Base-by-base conservation (phyloP, 768 basidiomycete genomes). In the Suillus discolor region DNA sequence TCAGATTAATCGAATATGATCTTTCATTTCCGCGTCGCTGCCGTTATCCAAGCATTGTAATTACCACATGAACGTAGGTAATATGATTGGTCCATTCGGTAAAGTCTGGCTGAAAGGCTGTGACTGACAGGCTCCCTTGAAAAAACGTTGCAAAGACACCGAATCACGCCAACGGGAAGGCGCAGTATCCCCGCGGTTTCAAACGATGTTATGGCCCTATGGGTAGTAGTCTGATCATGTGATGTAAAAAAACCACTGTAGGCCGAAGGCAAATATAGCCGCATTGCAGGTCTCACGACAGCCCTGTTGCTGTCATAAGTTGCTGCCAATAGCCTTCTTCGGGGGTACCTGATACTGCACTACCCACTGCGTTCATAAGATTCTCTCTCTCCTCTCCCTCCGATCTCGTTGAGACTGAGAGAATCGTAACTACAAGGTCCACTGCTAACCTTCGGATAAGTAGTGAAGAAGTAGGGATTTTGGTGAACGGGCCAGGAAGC, bases 401-500 rank as follows among this genome's bases (percentile, higher is more conserved):
- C 49, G 67, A 62, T 61, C 42, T 60, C 57, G 41, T 42, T 44
- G 69, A 69, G 66, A 71, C 68, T 42, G 65, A 57, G 8, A 73
- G 59, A 9, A 83, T 69, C 11, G 72, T 74, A 20, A 75, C 79
- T 16, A 80, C 89, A 45, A 92, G 78, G 71, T 94, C 89, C 68
- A 97, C 72, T 20, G 84, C 88, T 25, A 94, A 81, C 39, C 81
- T 78, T 64, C 87, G 84, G 51, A 88, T 67, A 25, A 74, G 72
- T 44, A 79, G 77, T 34, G 39, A 71, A 16, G 78, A 67, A 3
- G 65, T 42, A 16, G 86, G 83, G n/a, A 97, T 78, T 73, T 86
- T 91, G 62, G 79, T 76, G 78, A 89, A 98, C 28, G 96, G 96
- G 0, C 96, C 97, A 18, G 80, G 78, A 39, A 96, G 72, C 63